Evolutionary conservation across 2,329 filamentous ascomycete species (phyloP).

Genomic region (Aureobasidium vineae): DNA sequence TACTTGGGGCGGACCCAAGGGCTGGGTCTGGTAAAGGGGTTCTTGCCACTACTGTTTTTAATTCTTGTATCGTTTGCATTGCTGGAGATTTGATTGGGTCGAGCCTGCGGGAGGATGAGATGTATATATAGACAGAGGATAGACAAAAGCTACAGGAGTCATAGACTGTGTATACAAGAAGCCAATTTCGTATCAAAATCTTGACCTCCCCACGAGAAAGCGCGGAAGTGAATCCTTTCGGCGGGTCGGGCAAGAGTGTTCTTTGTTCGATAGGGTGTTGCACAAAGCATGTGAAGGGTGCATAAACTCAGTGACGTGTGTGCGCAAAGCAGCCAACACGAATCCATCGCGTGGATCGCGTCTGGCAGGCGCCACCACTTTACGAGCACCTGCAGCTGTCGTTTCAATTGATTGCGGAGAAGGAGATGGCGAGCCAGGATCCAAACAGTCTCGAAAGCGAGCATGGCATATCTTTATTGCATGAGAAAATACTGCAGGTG

Average conservation of each 20-base stretch:
- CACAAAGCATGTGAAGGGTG: neutral
- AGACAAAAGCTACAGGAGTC: neutral
- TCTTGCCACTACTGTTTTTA: neutral
- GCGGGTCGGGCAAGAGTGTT: neutral
- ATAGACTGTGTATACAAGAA: neutral
- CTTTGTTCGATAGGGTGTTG: neutral
- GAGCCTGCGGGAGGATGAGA: too few species aligned
- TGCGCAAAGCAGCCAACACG: neutral
- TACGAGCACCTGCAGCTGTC: conserved; percentile 4
- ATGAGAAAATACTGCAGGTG: conserved; percentile 26
- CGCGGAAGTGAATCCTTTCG: neutral
- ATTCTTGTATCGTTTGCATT: neutral
- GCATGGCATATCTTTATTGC: conserved; percentile 18
- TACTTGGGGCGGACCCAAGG: conserved; percentile 61
- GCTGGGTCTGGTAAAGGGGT: conserved; percentile 40
- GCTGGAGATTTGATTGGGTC: neutral
- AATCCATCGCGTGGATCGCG: neutral
- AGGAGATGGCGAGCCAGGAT: conserved; percentile 20
- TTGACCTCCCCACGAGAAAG: neutral
- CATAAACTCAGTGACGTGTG: neutral
- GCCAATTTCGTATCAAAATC: neutral
- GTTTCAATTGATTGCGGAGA: conserved; percentile 9
- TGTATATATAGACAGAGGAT: neutral
- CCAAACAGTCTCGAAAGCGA: conserved; percentile 29
- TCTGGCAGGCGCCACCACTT: neutral